phyloP scores from a whole-genome alignment of 2,329 filamentous ascomycete genomes.

The Apiospora saccharicola region DNA sequence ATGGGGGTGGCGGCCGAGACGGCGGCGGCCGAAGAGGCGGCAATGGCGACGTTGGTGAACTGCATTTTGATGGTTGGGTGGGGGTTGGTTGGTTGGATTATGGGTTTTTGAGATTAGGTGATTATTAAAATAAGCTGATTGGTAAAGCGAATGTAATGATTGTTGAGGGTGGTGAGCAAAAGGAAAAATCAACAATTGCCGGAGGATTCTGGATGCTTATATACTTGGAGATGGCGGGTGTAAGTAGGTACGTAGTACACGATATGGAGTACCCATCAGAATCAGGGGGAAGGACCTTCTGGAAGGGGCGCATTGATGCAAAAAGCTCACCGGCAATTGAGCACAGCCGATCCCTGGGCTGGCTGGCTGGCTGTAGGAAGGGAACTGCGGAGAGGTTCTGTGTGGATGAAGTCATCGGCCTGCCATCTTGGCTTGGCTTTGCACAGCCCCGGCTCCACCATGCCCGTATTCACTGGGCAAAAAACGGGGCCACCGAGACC shows the following conservation, averaged over 20 bases:
- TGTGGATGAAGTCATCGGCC: neutral
- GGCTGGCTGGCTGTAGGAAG: neutral
- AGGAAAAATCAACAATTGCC: neutral
- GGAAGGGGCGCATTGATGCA: neutral
- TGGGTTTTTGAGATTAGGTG: neutral
- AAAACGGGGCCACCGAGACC: neutral
- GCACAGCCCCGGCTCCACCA: conserved; percentile 8
- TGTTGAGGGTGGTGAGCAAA: conserved; percentile 13
- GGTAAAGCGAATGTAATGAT: conserved; percentile 15
- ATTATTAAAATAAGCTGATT: conserved; percentile 8
- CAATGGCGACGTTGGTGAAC: conserved; percentile 22
- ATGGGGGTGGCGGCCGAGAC: conserved; percentile 37
- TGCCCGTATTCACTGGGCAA: neutral
- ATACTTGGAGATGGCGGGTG: neutral
- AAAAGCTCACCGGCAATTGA: neutral
- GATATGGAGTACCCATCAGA: neutral
- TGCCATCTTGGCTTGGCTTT: neutral
- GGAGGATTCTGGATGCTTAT: conserved; percentile 12
- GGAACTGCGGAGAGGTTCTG: neutral
- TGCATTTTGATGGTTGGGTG: conserved; percentile 19
- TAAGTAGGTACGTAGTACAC: neutral
- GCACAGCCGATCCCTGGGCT: neutral
- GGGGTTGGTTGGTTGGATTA: neutral
- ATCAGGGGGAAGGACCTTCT: conserved; percentile 6
- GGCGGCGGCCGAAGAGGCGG: conserved; percentile 36